Conservation (phyloP, 1,284 basidiomycete genomes). For the Naganishia sp. region DNA sequence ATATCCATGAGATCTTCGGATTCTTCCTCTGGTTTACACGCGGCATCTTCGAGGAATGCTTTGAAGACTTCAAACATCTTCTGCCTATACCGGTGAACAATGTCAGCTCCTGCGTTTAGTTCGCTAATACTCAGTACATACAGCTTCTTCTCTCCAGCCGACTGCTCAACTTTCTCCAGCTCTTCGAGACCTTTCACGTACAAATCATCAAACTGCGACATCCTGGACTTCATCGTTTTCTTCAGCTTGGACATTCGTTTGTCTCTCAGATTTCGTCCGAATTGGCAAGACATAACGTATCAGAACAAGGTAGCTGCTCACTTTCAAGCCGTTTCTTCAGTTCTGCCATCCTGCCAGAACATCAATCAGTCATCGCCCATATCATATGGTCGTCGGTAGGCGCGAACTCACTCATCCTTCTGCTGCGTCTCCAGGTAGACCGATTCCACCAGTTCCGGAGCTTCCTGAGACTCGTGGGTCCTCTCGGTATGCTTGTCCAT, state of each 20-base stretch:
- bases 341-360: constrained; percentile 15
- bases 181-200: constrained; percentile 3
- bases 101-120: not conserved
- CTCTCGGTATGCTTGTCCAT: not conserved
- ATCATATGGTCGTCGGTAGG: not conserved
- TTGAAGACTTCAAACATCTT: not conserved
- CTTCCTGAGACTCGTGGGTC: constrained; percentile 11
- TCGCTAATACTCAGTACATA: not conserved
- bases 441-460: constrained; percentile 9
- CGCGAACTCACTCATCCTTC: constrained; percentile 15
- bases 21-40: not conserved
- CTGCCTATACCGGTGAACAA: not conserved
- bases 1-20: not conserved
- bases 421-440: constrained; percentile 22
- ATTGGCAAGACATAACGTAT: not conserved
- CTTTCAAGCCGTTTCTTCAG: constrained; percentile 15
- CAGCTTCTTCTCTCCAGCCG: constrained; percentile 9
- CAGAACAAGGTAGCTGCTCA: not conserved
- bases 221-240: constrained; percentile 19
- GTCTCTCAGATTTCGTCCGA: not conserved
- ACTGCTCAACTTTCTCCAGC: constrained; percentile 1
- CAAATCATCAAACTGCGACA: constrained; percentile 18
- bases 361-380: not conserved
- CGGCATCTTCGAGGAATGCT: constrained; percentile 3
- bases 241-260: constrained; percentile 22